Evolutionary conservation across 306 rosid species (phyloP).

Genomic region (Rosa persica): DNA sequence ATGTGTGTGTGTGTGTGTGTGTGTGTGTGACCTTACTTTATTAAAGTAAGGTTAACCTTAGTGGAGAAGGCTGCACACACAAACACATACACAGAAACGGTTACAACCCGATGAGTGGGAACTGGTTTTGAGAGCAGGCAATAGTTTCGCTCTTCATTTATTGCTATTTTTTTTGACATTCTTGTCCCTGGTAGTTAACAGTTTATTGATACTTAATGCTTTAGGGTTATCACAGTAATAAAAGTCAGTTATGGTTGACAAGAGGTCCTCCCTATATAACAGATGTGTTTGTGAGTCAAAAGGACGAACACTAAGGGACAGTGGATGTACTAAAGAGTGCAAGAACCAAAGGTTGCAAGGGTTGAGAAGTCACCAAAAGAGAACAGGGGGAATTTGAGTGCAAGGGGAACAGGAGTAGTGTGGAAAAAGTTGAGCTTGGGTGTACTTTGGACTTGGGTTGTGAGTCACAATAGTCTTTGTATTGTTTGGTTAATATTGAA

Average conservation of each 20-base stretch:
- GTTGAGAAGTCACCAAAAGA: not conserved
- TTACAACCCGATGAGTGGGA: too few species aligned
- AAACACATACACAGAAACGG: too few species aligned
- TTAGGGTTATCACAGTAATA: too few species aligned
- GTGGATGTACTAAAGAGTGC: not conserved
- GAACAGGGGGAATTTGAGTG: not conserved
- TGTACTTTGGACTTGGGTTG: not conserved
- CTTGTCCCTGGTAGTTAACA: not conserved
- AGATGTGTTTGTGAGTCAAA: not conserved
- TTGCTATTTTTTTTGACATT: too few species aligned
- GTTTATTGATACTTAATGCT: too few species aligned
- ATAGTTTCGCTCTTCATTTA: too few species aligned
- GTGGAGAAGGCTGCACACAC: too few species aligned
- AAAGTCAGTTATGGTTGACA: not conserved
- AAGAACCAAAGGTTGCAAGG: conserved; percentile 4
- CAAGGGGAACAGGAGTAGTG: not conserved
- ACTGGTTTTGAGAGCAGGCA: too few species aligned
- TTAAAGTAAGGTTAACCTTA: too few species aligned
- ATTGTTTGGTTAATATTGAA: not conserved
- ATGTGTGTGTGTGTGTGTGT: too few species aligned
- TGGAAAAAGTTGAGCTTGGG: not conserved
- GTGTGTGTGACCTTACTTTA: too few species aligned
- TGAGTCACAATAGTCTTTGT: not conserved
- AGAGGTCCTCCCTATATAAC: too few species aligned
- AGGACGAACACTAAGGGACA: not conserved